A percentile compares a stretch with the other conserved stretches of the same genome.
Evolutionary conservation across 2,329 filamentous ascomycete species (phyloP).

Genomic region (Neonectria sp.): DNA sequence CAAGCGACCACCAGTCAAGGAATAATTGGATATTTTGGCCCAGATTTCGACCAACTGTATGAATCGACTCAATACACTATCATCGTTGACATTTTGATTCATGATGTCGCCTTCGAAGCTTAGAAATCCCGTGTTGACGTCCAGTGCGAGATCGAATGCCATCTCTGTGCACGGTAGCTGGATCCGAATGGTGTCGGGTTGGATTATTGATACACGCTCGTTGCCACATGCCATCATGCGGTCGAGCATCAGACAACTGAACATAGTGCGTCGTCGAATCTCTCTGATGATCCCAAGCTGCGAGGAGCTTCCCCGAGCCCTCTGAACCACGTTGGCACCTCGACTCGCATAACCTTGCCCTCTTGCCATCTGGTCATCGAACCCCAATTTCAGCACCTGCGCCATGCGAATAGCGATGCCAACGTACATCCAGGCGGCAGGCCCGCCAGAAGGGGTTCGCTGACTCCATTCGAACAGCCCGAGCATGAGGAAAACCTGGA

Average conservation of each 20-base stretch:
- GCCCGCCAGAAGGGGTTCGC: conserved; percentile 65
- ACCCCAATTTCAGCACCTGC: conserved; percentile 73
- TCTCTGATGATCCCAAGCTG: conserved; percentile 69
- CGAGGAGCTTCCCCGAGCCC: conserved; percentile 25
- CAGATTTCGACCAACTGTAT: conserved; percentile 72
- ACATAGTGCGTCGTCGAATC: conserved; percentile 78
- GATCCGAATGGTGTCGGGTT: conserved; percentile 72
- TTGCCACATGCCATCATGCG: conserved; percentile 77
- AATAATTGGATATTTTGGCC: conserved; percentile 72
- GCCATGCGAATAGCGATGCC: conserved; percentile 76
- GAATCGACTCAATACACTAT: conserved; percentile 68
- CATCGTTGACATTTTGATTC: conserved; percentile 52
- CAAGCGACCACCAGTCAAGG: conserved; percentile 66
- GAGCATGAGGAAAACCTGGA: conserved; percentile 80
- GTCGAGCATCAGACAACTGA: conserved; percentile 82
- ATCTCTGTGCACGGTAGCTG: conserved; percentile 78
- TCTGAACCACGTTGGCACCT: conserved; percentile 8
- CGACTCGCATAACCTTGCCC: conserved; percentile 14
- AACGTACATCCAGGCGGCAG: conserved; percentile 77
- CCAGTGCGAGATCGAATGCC: conserved; percentile 74
- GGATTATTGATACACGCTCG: conserved; percentile 72
- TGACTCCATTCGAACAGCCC: conserved; percentile 81
- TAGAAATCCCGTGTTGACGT: conserved; percentile 69
- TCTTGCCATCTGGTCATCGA: conserved; percentile 60
- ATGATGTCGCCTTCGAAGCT: conserved; percentile 27